Conservation (phyloP, 2,329 filamentous ascomycete species). For the Drechslerella coelobrocha region DNA sequence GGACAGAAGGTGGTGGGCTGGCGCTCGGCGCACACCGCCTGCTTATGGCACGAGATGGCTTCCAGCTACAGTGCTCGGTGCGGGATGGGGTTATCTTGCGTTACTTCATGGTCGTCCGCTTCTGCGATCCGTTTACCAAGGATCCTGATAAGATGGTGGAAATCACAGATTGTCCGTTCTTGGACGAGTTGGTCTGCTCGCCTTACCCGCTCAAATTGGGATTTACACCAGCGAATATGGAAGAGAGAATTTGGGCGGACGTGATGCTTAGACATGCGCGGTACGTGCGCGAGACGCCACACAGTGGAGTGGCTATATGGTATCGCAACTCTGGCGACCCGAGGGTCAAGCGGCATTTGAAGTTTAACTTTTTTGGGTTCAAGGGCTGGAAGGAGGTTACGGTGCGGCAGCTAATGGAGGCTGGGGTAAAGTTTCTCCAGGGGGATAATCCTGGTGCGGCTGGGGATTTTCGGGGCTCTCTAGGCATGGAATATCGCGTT, state of each 20-base stretch:
- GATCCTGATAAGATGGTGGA: neutral
- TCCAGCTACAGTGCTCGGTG: neutral
- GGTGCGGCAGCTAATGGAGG: neutral
- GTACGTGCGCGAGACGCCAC: neutral
- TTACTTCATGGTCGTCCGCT: neutral
- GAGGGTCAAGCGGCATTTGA: neutral
- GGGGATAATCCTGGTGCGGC: neutral
- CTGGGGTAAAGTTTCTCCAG: neutral
- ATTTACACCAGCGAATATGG: neutral
- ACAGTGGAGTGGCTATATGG: neutral
- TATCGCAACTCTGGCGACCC: neutral
- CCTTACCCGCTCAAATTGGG: neutral
- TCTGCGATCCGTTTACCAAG: neutral
- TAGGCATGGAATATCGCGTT: too few relatives aligned
- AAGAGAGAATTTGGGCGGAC: neutral
- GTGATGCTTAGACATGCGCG: neutral
- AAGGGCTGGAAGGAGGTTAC: neutral
- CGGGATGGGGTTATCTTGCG: neutral
- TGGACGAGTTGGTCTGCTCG: constrained; percentile 15
- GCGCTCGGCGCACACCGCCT: neutral
- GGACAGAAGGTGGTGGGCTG: neutral
- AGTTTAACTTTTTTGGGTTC: neutral
- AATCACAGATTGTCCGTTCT: constrained; percentile 11
- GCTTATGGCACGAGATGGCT: neutral
- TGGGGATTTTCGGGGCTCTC: neutral